Evolutionary conservation across 2,329 filamentous ascomycete genomes (phyloP).

Genomic region (Pleurostoma richardsiae): DNA sequence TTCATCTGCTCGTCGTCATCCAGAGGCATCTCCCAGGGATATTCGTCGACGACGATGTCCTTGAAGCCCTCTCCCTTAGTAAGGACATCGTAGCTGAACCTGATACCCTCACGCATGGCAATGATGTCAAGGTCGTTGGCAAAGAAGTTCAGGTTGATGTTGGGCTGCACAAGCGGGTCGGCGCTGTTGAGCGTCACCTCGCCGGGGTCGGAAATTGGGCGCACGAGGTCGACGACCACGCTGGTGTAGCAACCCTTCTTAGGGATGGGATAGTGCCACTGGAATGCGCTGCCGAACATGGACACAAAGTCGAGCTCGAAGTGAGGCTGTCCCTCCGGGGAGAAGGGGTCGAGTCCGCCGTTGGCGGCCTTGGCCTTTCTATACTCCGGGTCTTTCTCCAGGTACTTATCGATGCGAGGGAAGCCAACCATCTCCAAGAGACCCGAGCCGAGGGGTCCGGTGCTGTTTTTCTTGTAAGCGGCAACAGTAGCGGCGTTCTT

Average conservation of each 20-base stretch:
- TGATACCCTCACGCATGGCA: constrained; percentile 52
- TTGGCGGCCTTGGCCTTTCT: constrained; percentile 31
- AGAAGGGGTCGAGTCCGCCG: constrained; percentile 46
- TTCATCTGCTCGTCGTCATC: constrained; percentile 52
- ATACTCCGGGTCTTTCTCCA: constrained; percentile 44
- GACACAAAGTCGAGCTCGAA: constrained; percentile 59
- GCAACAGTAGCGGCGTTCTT: constrained; percentile 25
- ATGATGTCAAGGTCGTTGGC: constrained; percentile 50
- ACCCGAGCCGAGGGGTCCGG: constrained; percentile 33
- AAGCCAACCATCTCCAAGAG: constrained; percentile 48
- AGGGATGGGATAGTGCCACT: constrained; percentile 39
- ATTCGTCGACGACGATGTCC: constrained; percentile 46
- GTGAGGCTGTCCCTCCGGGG: constrained; percentile 51
- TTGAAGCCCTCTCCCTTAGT: constrained; percentile 51
- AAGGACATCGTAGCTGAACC: constrained; percentile 52
- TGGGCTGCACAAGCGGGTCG: constrained; percentile 51
- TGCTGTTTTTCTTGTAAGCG: constrained; percentile 29
- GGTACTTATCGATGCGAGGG: constrained; percentile 49
- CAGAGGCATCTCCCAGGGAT: constrained; percentile 57
- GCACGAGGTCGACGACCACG: constrained; percentile 44
- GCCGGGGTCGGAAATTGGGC: constrained; percentile 37
- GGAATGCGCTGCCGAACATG: constrained; percentile 47
- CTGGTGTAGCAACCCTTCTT: constrained; percentile 45
- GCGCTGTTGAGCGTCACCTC: constrained; percentile 50
- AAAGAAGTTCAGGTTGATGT: constrained; percentile 59